Percentiles rank a stretch among this genome's conserved stretches.
phyloP scores from a whole-genome alignment of 2,329 filamentous ascomycete species.

The Botrytis tulipae region DNA sequence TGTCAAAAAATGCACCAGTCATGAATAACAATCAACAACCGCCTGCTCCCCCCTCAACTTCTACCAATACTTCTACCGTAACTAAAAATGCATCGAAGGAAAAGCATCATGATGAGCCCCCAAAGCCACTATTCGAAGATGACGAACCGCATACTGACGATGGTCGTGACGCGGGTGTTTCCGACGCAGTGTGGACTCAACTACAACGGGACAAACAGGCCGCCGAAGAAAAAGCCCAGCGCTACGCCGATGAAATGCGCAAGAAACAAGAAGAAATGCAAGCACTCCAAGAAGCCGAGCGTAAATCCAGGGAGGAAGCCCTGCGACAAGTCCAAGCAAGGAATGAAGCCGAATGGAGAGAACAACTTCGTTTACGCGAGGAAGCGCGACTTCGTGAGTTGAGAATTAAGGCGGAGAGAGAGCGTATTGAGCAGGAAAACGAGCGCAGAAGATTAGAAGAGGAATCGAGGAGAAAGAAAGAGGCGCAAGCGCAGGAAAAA shows the following conservation, averaged over 20 bases:
- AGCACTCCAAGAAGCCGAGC: constrained; percentile 21
- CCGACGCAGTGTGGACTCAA: constrained; percentile 60
- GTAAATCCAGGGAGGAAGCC: constrained; percentile 25
- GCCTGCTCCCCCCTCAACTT: not conserved
- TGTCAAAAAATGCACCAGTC: constrained; percentile 15
- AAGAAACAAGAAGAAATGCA: constrained; percentile 15
- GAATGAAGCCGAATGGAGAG: constrained; percentile 16
- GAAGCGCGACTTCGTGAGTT: constrained; percentile 36
- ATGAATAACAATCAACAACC: constrained; percentile 9
- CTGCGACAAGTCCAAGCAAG: constrained; percentile 14
- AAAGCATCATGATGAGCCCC: not conserved
- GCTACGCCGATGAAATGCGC: not conserved
- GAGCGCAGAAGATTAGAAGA: constrained; percentile 43
- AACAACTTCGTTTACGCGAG: constrained; percentile 27
- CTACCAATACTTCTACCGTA: not conserved
- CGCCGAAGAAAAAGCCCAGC: constrained; percentile 27
- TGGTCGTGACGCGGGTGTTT: constrained; percentile 55
- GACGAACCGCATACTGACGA: constrained; percentile 13
- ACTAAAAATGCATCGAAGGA: not conserved
- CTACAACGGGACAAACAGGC: constrained; percentile 50
- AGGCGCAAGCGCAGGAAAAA: constrained; percentile 46
- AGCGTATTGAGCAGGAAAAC: constrained; percentile 37
- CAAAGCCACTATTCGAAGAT: not conserved
- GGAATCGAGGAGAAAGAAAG: constrained; percentile 43
- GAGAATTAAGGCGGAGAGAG: constrained; percentile 35